Conservation (phyloP, 768 basidiomycete species). For the Hericium coralloides region DNA sequence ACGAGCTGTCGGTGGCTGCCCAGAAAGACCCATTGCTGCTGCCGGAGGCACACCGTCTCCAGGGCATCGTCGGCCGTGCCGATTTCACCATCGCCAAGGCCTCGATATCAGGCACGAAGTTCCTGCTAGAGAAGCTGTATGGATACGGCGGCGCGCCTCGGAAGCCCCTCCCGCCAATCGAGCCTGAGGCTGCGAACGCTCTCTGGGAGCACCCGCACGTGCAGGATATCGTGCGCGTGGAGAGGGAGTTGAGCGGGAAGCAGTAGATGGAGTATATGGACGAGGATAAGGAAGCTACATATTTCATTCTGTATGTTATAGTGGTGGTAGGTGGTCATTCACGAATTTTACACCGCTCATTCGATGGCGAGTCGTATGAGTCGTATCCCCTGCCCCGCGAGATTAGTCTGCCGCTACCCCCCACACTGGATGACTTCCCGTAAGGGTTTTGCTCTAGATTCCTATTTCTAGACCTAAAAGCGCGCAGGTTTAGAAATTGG, state of each 20-base stretch:
- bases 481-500: too few relatives aligned
- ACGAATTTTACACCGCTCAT: too few relatives aligned
- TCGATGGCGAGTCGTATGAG: too few relatives aligned
- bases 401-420: too few relatives aligned
- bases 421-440: too few relatives aligned
- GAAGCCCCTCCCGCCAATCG: slow-evolving; percentile 65
- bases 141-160: slow-evolving; percentile 81
- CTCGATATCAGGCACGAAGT: slow-evolving; percentile 80
- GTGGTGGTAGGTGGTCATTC: neutral
- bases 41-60: slow-evolving; percentile 61
- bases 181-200: slow-evolving; percentile 41
- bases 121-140: slow-evolving; percentile 57
- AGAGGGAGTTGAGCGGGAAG: slow-evolving; percentile 47
- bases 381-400: too few relatives aligned
- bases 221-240: slow-evolving; percentile 55
- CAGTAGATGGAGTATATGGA: neutral
- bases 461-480: too few relatives aligned
- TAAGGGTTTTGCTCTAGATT: too few relatives aligned
- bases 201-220: slow-evolving; percentile 71
- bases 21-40: slow-evolving; percentile 47
- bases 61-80: slow-evolving; percentile 72
- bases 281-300: neutral
- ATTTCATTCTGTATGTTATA: neutral
- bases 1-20: slow-evolving; percentile 51
- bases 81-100: slow-evolving; percentile 74